Evolutionary conservation across 192 early-diverging fungal species (phyloP), one percentile per base, ranked within the genome.

Genomic region (Coemansia sp.): DNA sequence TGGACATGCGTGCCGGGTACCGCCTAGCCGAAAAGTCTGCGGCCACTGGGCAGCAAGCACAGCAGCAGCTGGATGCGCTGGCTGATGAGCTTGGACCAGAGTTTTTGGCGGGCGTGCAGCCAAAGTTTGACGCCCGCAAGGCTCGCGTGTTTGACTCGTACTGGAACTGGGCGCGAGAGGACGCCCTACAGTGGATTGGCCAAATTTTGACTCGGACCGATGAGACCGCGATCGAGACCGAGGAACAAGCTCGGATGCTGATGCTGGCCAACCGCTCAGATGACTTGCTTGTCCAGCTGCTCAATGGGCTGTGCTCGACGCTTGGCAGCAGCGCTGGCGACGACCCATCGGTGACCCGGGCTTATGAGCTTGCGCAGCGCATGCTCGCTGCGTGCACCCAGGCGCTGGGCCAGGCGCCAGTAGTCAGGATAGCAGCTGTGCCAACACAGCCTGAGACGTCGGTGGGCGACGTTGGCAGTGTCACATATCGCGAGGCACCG

Each of bases 101-200:
- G 62, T 97, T 95, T 84, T 86, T 91, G 39, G 84, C 90, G 46
- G 96, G 96, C 51, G 93, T 97, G 76, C 86, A 86, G 41, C 93
- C 93, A 8, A 53, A 86, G 13, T 98, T 98, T 81, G 88, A 86
- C 56, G 78, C 84, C 20, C 86, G 87, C 70, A 98, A 94, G 86
- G 93, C 90, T 24, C 92, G 96, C 34, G 78, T 68, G 11, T 96
- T 93, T 71, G 94, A 95, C 68, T 98, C 96, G 32, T 89, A 91
- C 88, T 98, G 96, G 96, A 98, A 98, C 86, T 98, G 96, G 96
- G 87, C 94, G 39, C 81, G 66, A 59, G 67, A 67, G 15, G 83
- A 64, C 50, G 72, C 51, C 58, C 76, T 68, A 64, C 53, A n/a
- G 20, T 73, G 70, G 68, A 88, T 92, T 68, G 91, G 91, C 73